Percentiles rank a stretch among this genome's conserved stretches.
These are phyloP conservation scores for Triticum timopheevii DNA, from an alignment of 176 grass and related monocot species.

Conservation along the genomic window DNA sequence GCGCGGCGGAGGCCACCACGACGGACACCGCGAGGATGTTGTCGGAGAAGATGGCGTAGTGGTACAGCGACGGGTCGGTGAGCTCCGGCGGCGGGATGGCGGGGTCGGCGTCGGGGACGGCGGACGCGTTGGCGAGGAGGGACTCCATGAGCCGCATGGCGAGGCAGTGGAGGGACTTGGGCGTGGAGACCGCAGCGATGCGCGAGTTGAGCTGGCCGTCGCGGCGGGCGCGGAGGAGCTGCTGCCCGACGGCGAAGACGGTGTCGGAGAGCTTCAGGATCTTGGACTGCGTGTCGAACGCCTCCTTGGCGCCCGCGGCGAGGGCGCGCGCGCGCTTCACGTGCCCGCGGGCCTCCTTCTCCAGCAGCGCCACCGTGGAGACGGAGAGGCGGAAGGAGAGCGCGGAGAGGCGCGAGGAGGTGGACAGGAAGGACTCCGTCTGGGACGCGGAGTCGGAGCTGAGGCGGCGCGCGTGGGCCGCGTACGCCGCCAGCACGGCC, in stretches of 20 bases:
- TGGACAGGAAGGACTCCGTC: slow-evolving; percentile 56
- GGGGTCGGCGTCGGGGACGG: slow-evolving; percentile 18
- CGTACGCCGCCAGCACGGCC: slow-evolving; percentile 69
- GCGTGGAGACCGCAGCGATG: slow-evolving; percentile 85
- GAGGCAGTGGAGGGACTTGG: slow-evolving; percentile 96
- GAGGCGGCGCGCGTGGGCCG: slow-evolving; percentile 67
- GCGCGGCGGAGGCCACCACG: slow-evolving; percentile 73
- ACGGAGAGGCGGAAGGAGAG: slow-evolving; percentile 61
- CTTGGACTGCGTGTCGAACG: slow-evolving; percentile 91
- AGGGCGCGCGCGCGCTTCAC: slow-evolving; percentile 77
- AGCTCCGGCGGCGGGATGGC: slow-evolving; percentile 10
- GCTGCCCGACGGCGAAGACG: slow-evolving; percentile 78
- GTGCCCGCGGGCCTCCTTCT: slow-evolving; percentile 64
- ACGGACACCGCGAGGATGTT: slow-evolving; percentile 85
- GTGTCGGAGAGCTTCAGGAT: slow-evolving; percentile 88
- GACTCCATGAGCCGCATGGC: slow-evolving; percentile 94
- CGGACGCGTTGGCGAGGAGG: slow-evolving; percentile 55
- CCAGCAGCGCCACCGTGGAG: slow-evolving; percentile 41
- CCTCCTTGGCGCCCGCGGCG: slow-evolving; percentile 71
- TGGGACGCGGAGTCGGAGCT: slow-evolving; percentile 47
- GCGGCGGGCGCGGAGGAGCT: slow-evolving; percentile 68
- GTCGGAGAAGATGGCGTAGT: slow-evolving; percentile 87
- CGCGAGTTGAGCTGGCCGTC: slow-evolving; percentile 58
- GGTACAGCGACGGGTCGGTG: slow-evolving; percentile 60
- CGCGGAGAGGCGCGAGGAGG: slow-evolving; percentile 60